Base-by-base conservation (phyloP, 352 stramenopile genomes). In the Globisporangium mamillatum region DNA sequence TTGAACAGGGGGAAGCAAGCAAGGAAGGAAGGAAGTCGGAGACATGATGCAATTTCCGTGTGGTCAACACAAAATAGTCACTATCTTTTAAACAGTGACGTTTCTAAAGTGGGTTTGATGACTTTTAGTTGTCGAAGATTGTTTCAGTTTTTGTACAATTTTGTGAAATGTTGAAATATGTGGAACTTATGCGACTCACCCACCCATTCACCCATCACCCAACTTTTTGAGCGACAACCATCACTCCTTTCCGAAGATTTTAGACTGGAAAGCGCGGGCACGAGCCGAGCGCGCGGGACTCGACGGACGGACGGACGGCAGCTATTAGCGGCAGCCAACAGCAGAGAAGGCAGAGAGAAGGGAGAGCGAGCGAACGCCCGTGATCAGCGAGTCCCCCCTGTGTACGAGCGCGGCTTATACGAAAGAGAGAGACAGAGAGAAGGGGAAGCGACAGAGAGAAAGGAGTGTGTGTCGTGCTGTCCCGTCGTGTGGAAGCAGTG, bases 221-320 rank as follows among this genome's bases (percentile, higher is more conserved):
- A 50, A 48, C 0, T 18, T 22, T 14, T 20, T 4, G 3, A 20
- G 54, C 27, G 36, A 46, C 18, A 4, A 60, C 55, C 55, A 60
- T 60, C 55, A 61, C 55, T 61, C 55, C 55, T n/a, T 7, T 10
- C 18, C 29, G 29, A 61, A 61, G 55, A 61, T 46, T 61, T 60
- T 61, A 46, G 55, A 27, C 55, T 60, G 14, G 54, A 41, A 14
- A 59, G 32, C 53, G 10, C 34, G 54, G 14, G 29, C 27, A 60
- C 16, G 25, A 34, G 27, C n/a, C 55, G 55, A 22, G 29, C 55
- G 29, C 20, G 56, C 56, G 32, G 32, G 56, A 61, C 56, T 61
- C 56, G 56, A 61, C 56, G 56, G 56, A 62, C 56, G 56, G 56
- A 34, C 27, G 29, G 54, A 29, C 22, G 24, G 24, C 54, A 60